These are phyloP conservation scores for Pythium aristosporum DNA, from an alignment of 352 stramenopile species.

Conservation along the genomic window DNA sequence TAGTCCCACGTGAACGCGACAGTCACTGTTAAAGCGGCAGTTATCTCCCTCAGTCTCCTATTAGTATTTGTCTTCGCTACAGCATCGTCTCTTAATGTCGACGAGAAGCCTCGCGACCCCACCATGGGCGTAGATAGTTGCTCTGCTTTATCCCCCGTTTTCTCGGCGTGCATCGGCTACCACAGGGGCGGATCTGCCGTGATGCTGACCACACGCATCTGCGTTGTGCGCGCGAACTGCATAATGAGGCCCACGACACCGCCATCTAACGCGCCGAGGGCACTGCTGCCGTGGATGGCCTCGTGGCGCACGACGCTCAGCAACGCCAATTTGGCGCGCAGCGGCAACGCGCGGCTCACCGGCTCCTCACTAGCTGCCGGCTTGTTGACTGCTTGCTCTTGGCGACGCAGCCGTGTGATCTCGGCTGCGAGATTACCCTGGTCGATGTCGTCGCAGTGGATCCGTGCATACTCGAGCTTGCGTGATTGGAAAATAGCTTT, in stretches of 20 bases:
- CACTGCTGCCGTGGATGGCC: neutral
- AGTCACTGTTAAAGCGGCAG: no score
- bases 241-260: conserved; percentile 7
- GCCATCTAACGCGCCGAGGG: conserved; percentile 6
- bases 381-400: neutral
- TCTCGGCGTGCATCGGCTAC: no score
- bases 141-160: no score
- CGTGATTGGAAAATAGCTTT: conserved; percentile 4
- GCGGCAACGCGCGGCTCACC: conserved; percentile 1
- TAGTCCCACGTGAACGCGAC: no score
- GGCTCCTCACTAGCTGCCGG: neutral
- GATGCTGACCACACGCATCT: conserved; percentile 16
- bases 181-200: conserved; percentile 7
- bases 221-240: conserved; percentile 11
- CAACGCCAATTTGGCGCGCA: conserved; percentile 12
- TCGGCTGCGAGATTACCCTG: conserved; percentile 12
- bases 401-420: conserved; percentile 10
- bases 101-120: no score
- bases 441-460: conserved; percentile 18
- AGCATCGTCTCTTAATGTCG: no score
- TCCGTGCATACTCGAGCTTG: conserved; percentile 17
- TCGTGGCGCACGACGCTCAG: conserved; percentile 17
- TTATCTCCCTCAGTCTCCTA: no score
- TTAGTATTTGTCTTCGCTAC: no score
- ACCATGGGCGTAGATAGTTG: no score